These are phyloP conservation scores for Anastatica hierochuntica DNA, from an alignment of 345 rosid species.

Conservation along the genomic window DNA sequence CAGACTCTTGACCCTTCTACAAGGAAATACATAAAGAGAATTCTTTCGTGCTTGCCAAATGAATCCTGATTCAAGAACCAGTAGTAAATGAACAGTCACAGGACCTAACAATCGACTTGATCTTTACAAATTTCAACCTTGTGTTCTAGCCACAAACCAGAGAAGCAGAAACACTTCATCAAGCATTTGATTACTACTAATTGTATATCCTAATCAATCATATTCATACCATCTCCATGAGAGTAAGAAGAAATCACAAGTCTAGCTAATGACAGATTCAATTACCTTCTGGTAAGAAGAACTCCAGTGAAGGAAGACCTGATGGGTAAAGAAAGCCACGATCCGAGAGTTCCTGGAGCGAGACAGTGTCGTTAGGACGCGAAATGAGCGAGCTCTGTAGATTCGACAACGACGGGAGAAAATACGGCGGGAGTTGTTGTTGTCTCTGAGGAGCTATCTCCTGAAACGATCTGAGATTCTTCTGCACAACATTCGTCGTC, in stretches of 20 bases:
- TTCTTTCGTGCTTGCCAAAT: neutral
- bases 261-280: constrained; percentile 3
- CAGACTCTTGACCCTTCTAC: neutral
- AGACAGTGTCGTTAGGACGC: constrained; percentile 29
- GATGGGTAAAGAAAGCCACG: constrained; percentile 57
- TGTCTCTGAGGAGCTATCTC: constrained; percentile 26
- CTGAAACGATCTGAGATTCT: constrained; percentile 20
- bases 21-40: neutral
- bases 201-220: neutral
- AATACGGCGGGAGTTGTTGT: constrained; percentile 32
- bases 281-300: constrained; percentile 87
- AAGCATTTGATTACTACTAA: neutral
- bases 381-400: constrained; percentile 29
- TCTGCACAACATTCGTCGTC: constrained; percentile 22
- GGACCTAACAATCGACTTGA: neutral
- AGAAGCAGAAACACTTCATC: neutral
- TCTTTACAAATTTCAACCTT: neutral
- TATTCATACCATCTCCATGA: neutral
- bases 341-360: constrained; percentile 27
- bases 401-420: constrained; percentile 55
- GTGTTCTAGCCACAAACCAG: neutral
- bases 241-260: neutral
- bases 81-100: too few relatives aligned
- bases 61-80: neutral
- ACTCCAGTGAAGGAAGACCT: constrained; percentile 74